Evolutionary conservation across 2,329 filamentous ascomycete species (phyloP), one percentile per base, ranked within the genome.

Genomic region (Colletotrichum ledebouriae): DNA sequence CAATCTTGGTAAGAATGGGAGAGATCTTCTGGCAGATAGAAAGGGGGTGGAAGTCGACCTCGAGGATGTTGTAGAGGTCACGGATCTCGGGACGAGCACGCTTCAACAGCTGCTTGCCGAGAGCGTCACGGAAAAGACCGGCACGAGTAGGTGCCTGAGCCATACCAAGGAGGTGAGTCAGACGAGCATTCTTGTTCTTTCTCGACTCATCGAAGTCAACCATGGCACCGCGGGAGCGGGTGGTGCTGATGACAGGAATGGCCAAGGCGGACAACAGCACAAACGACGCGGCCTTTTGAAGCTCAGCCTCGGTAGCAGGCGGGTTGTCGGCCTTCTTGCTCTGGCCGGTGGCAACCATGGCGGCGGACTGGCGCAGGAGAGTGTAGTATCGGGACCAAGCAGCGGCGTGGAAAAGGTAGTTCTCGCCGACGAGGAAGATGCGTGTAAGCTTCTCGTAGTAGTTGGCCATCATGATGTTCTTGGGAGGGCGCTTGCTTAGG

Each of bases 391-490:
- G 89, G 74, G 94, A 97, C 94, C 94, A 99, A 71, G 96, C 94
- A 62, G 96, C 96, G 73, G 96, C 96, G 78, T 99, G 96, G 90
- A 99, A 99, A 52, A 99, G 90, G 80, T 98, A 98, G 86, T 99
- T 99, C 84, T 98, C 96, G 80, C 95, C 97, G 73, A 98, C 96
- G 71, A 99, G 89, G 87, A 99, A 99, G 80, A 99, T 99, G 72
- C 94, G 90, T 46, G 96, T 98, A 67, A 99, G 90, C 85, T 98
- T 98, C 87, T 99, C 96, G 82, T 98, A 99, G 87, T 99, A 99
- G 86, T 98, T 99, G 83, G 96, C 96, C 96, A 99, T 99, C 96
- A 99, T 98, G 78, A 98, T 87, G 80, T 98, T 98, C 91, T 98
- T 98, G 62, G 96, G 92, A 44, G 94, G 94, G 63, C 96, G 93